Conservation (phyloP, 257 asterid species). For the Penstemon newberryi region DNA sequence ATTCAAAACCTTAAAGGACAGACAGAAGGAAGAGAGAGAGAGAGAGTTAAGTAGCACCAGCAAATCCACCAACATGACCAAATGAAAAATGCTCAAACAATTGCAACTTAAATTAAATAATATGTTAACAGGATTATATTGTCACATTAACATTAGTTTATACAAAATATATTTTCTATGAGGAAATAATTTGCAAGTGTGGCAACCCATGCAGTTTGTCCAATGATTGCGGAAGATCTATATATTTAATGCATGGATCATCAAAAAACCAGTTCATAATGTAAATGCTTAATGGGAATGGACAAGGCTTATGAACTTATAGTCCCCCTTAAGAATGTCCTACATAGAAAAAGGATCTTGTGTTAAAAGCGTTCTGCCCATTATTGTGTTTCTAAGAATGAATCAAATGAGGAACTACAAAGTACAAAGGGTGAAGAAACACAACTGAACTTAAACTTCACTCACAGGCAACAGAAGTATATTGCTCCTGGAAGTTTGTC, state of each 20-base stretch:
- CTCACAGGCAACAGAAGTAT: neutral
- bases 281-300: constrained; percentile 5
- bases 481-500: neutral
- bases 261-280: neutral
- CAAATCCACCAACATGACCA: constrained; percentile 12
- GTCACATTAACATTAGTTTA: constrained; percentile 10
- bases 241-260: neutral
- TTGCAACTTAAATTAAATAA: constrained; percentile 4
- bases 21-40: neutral
- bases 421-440: constrained; percentile 5
- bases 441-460: constrained; percentile 1
- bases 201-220: neutral
- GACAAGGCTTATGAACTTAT: neutral
- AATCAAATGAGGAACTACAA: constrained; percentile 7
- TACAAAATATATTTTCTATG: neutral
- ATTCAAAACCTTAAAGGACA: constrained; percentile 17
- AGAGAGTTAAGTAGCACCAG: constrained; percentile 14
- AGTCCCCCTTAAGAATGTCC: constrained; percentile 10
- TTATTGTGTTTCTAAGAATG: constrained; percentile 2
- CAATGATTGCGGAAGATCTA: constrained; percentile 10
- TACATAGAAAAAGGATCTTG: neutral
- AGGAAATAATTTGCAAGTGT: neutral
- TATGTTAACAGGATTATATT: neutral
- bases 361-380: neutral
- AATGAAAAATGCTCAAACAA: constrained; percentile 18